Evolutionary conservation across 2,329 filamentous ascomycete genomes (phyloP).

Genomic region (Diplodia corticola): DNA sequence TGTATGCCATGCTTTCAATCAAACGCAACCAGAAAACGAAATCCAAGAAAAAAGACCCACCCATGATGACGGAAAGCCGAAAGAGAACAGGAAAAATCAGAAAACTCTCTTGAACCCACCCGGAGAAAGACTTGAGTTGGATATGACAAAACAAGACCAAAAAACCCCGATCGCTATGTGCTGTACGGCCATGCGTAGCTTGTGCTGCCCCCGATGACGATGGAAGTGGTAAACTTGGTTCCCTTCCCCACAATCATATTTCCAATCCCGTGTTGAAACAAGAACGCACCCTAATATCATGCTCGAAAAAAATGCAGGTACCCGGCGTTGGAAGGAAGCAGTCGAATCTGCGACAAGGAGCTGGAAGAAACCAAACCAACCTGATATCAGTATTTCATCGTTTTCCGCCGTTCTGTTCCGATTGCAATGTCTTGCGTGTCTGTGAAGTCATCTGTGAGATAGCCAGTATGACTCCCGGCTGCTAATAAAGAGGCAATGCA

Average conservation of each 20-base stretch:
- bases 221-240: background rate
- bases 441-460: background rate
- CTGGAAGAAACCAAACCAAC: background rate
- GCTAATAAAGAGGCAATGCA: background rate
- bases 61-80: background rate
- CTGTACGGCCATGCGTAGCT: slow-evolving; percentile 12
- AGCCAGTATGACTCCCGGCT: background rate
- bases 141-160: slow-evolving; percentile 7
- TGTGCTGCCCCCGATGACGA: background rate
- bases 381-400: background rate
- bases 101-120: background rate
- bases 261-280: background rate
- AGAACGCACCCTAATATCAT: background rate
- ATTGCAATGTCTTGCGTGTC: background rate
- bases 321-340: background rate
- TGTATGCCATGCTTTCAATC: slow-evolving; percentile 10
- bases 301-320: slow-evolving; percentile 1
- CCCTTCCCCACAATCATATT: slow-evolving; percentile 4
- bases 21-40: background rate
- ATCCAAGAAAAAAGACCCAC: background rate
- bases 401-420: background rate
- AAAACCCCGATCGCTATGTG: slow-evolving; percentile 19
- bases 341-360: background rate
- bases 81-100: background rate
- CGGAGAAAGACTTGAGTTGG: background rate